A percentile compares a stretch with the other conserved stretches of the same genome.
phyloP scores from a whole-genome alignment of 139 green algal species.

The Yamagishiella unicocca region DNA sequence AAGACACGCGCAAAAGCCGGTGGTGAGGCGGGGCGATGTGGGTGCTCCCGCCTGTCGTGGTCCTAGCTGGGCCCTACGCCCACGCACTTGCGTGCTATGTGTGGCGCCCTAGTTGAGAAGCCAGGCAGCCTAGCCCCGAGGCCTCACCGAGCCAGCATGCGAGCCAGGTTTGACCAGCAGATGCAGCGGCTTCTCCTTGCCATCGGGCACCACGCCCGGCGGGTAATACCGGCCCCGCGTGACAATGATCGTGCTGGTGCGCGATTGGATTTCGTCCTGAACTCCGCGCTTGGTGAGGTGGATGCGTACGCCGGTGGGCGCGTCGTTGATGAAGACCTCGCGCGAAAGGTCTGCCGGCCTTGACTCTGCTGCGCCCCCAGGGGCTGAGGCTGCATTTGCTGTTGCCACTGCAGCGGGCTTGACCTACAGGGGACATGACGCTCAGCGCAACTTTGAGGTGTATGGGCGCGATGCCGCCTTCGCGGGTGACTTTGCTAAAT shows the following conservation, averaged over 20 bases:
- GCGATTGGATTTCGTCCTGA: conserved; percentile 68
- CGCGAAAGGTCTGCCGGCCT: neutral
- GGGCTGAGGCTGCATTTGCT: neutral
- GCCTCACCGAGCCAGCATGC: conserved; percentile 13
- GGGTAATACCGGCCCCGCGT: conserved; percentile 65
- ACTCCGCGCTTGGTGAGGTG: conserved; percentile 63
- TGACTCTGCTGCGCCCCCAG: neutral
- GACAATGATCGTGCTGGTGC: conserved; percentile 62
- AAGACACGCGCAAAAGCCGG: too few species aligned
- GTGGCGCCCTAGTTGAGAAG: too few species aligned
- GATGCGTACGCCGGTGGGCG: conserved; percentile 51
- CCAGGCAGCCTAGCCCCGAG: neutral
- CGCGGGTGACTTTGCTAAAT: too few species aligned
- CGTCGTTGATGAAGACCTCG: conserved; percentile 73
- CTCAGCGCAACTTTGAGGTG: neutral
- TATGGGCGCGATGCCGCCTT: too few species aligned
- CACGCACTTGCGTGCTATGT: too few species aligned
- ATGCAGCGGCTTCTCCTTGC: conserved; percentile 63
- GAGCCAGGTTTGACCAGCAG: conserved; percentile 60
- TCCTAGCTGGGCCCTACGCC: too few species aligned
- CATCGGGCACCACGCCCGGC: conserved; percentile 39
- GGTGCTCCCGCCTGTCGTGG: too few species aligned
- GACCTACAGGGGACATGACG: neutral
- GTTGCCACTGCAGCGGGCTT: neutral
- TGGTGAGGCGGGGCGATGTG: too few species aligned